A percentile compares a stretch with the other conserved stretches of the same genome.
Conservation (phyloP, 495 filamentous ascomycete genomes). For the Lichina pygmaea region DNA sequence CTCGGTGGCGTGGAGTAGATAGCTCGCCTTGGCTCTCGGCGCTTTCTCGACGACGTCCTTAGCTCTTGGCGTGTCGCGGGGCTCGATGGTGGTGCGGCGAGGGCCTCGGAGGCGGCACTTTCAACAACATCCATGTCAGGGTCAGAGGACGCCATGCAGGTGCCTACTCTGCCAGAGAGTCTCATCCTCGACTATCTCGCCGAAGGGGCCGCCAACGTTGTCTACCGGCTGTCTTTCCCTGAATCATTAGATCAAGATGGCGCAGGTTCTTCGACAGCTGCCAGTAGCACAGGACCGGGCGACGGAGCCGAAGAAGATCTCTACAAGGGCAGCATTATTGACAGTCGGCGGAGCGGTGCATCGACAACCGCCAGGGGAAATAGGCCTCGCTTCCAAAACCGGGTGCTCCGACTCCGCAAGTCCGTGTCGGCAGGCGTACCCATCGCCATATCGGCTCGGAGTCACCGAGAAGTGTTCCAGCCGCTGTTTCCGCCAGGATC, state of each 20-base stretch:
- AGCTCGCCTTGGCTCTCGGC: too few species aligned
- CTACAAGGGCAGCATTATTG: not conserved
- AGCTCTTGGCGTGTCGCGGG: too few species aligned
- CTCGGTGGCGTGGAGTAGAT: too few species aligned
- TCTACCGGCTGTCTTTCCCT: constrained; percentile 28
- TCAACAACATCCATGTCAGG: too few species aligned
- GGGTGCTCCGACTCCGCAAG: constrained; percentile 39
- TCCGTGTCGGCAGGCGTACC: constrained; percentile 24
- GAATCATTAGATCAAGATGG: constrained; percentile 6
- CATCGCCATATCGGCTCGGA: constrained; percentile 25
- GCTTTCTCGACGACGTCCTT: too few species aligned
- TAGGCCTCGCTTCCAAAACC: constrained; percentile 3
- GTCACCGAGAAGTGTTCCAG: constrained; percentile 28
- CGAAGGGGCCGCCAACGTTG: constrained; percentile 47
- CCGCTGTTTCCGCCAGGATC: constrained; percentile 28
- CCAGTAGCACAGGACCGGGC: not conserved
- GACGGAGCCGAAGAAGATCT: not conserved
- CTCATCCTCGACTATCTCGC: constrained; percentile 21
- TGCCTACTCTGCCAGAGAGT: not conserved
- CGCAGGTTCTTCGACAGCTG: constrained; percentile 4
- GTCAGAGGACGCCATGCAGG: not conserved
- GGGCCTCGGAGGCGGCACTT: too few species aligned
- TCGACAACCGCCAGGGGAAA: not conserved
- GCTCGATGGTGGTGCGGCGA: too few species aligned
- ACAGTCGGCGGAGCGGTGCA: not conserved